Evolutionary conservation across 2,329 filamentous ascomycete species (phyloP).

Genomic region (Rasamsonia emersonii): DNA sequence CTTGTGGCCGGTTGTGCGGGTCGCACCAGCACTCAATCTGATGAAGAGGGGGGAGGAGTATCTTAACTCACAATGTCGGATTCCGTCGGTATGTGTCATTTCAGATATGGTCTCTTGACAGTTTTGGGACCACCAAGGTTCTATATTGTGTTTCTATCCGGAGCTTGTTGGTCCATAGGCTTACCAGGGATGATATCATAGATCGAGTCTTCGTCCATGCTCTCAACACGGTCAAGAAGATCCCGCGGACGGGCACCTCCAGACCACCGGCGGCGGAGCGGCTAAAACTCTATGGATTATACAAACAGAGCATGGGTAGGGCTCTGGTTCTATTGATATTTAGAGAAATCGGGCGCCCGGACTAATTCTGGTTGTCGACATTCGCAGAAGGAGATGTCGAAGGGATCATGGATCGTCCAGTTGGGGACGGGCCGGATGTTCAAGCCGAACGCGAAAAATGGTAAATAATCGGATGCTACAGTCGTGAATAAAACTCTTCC

Average conservation of each 20-base stretch:
- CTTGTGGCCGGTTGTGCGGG: constrained; percentile 4
- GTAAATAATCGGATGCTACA: too few relatives aligned
- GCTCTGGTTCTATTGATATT: background rate
- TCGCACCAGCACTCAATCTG: constrained; percentile 19
- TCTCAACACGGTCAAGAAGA: constrained; percentile 96
- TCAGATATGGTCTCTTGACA: too few relatives aligned
- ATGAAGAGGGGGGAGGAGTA: constrained; percentile 27
- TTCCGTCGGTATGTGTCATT: constrained; percentile 35
- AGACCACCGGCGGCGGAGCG: constrained; percentile 79
- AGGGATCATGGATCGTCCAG: constrained; percentile 81
- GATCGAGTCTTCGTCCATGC: constrained; percentile 98
- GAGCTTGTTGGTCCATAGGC: background rate
- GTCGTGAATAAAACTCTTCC: background rate
- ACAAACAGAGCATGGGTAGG: constrained; percentile 90
- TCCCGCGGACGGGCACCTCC: constrained; percentile 83
- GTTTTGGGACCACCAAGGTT: too few relatives aligned
- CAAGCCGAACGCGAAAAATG: constrained; percentile 59
- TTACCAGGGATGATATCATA: constrained; percentile 28
- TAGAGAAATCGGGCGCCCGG: background rate
- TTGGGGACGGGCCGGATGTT: constrained; percentile 41
- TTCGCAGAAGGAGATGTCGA: constrained; percentile 88
- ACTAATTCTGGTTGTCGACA: too few relatives aligned
- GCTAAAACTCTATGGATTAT: constrained; percentile 89
- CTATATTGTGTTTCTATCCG: too few relatives aligned
- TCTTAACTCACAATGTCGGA: constrained; percentile 34